Conservation (phyloP, 1,139 yeast genomes). For the Saccharomyces hybrid region DNA sequence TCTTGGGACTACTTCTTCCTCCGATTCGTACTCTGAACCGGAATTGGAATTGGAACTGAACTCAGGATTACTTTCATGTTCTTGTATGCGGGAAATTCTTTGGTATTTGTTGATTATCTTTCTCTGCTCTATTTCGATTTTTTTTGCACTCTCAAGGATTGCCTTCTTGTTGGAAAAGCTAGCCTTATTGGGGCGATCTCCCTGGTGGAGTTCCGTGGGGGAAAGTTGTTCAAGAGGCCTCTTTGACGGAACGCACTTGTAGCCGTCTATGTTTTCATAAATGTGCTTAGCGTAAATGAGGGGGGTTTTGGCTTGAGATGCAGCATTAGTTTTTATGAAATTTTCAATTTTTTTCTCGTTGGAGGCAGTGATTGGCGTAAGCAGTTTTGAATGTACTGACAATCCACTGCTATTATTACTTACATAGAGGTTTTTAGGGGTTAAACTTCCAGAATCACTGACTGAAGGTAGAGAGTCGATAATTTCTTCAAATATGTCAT, state of each 20-base stretch:
- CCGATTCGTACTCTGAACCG: background rate
- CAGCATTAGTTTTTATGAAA: background rate
- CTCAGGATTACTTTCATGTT: background rate
- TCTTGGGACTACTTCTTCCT: background rate
- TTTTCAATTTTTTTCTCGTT: background rate
- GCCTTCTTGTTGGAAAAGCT: background rate
- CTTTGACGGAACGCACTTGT: constrained; percentile 22
- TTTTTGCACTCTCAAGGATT: background rate
- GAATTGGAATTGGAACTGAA: background rate
- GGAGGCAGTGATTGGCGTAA: constrained; percentile 3
- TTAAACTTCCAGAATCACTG: constrained; percentile 3
- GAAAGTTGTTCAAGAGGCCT: background rate
- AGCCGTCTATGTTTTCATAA: constrained; percentile 26
- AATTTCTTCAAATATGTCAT: constrained; percentile 21
- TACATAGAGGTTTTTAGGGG: background rate
- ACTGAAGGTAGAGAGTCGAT: constrained; percentile 10
- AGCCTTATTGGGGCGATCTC: background rate
- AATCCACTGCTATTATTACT: background rate
- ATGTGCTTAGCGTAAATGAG: constrained; percentile 27
- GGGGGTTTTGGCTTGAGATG: constrained; percentile 20
- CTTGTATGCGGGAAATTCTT: background rate
- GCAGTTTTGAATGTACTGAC: background rate
- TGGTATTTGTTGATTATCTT: background rate
- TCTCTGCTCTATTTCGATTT: background rate
- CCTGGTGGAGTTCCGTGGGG: background rate